Evolutionary conservation across 306 rosid genomes (phyloP).

Genomic region (Corylus heterophylla): DNA sequence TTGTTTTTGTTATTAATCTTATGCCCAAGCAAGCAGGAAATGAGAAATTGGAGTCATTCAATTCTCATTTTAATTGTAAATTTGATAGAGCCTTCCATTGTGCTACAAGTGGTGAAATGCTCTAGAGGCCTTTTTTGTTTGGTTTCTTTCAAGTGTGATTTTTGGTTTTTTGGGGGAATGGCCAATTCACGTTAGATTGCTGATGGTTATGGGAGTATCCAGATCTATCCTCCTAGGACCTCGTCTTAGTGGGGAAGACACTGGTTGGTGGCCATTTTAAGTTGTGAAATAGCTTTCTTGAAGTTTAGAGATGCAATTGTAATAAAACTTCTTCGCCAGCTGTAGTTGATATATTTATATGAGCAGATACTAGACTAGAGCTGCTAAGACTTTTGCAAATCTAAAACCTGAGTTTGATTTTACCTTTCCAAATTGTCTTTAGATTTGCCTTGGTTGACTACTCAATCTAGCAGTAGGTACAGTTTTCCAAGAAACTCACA

Average conservation of each 20-base stretch:
- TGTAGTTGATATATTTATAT: not conserved
- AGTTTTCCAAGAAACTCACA: not conserved
- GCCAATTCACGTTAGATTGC: not conserved
- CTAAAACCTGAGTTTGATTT: slow-evolving; percentile 1
- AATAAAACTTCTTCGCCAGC: not conserved
- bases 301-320: not conserved
- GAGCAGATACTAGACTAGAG: not conserved
- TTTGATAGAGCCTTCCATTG: not conserved
- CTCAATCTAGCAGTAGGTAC: not conserved
- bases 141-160: not conserved
- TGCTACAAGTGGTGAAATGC: not conserved
- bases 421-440: not conserved
- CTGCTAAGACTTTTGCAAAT: not conserved
- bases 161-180: not conserved
- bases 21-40: not conserved
- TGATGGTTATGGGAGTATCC: not conserved
- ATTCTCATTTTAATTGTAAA: not conserved
- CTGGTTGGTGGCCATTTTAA: not conserved
- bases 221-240: not conserved
- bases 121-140: not conserved
- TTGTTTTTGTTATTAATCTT: not conserved
- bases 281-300: not conserved
- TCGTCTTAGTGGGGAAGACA: not conserved
- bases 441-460: not conserved
- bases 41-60: slow-evolving; percentile 1